Conservation (phyloP, 768 basidiomycete species). For the Pholiota molesta region DNA sequence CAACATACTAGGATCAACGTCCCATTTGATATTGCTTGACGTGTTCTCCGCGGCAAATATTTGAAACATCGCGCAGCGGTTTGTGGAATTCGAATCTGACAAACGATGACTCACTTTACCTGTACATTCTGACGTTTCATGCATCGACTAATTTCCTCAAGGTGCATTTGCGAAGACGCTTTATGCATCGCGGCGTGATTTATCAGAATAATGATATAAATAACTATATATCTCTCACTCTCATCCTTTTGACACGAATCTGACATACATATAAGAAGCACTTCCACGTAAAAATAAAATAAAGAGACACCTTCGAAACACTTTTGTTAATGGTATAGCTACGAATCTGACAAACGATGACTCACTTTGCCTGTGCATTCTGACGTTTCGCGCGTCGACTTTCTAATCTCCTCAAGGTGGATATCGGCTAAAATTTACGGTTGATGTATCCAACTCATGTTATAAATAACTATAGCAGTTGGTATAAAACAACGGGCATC, state of each 20-base stretch:
- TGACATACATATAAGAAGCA: neutral
- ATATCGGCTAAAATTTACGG: no score
- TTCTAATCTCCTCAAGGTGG: neutral
- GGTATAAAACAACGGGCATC: neutral
- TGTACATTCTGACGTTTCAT: neutral
- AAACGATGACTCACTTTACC: neutral
- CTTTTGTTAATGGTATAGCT: neutral
- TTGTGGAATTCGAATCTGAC: neutral
- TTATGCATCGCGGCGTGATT: no score
- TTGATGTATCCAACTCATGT: neutral
- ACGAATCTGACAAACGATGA: neutral
- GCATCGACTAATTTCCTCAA: neutral
- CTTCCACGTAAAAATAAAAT: neutral
- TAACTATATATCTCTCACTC: neutral
- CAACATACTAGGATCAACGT: no score
- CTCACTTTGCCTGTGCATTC: neutral
- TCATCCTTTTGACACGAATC: neutral
- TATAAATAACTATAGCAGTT: neutral
- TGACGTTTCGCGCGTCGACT: neutral
- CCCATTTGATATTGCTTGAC: no score
- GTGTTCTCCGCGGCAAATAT: no score
- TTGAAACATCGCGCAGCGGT: neutral
- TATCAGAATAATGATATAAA: neutral
- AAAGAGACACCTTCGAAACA: neutral
- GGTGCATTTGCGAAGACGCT: neutral